Conservation (phyloP, 2,329 filamentous ascomycete species). For the Penicillium sclerotigenum region DNA sequence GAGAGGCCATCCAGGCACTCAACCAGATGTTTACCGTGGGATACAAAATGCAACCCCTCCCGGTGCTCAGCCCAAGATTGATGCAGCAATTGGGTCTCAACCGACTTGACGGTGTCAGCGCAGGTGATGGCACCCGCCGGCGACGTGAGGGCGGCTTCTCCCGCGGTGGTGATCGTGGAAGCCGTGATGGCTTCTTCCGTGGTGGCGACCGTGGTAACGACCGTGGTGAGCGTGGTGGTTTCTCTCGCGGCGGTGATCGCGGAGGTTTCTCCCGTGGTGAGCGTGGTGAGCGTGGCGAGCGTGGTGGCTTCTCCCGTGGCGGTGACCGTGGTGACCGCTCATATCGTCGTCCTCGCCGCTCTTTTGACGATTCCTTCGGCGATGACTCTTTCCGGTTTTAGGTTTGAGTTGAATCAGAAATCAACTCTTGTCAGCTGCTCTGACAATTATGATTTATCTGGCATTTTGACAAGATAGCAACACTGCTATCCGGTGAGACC, state of each 20-base stretch:
- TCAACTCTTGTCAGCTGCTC: not conserved
- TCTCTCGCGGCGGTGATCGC: conserved; percentile 1
- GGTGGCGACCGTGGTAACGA: not conserved
- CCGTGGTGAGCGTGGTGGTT: not conserved
- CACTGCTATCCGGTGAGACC: not conserved
- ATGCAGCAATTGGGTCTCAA: conserved; percentile 31
- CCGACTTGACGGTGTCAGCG: conserved; percentile 25
- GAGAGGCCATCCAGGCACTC: conserved; percentile 42
- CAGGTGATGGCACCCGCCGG: conserved; percentile 3
- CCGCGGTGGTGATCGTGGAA: not conserved
- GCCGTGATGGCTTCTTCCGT: not conserved
- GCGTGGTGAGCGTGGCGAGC: conserved; percentile 1
- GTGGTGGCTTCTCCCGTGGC: conserved; percentile 7
- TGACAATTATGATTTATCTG: not conserved
- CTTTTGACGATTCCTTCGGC: not conserved
- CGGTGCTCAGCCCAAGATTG: conserved; percentile 25
- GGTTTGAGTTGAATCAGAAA: not conserved
- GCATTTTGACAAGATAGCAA: not conserved
- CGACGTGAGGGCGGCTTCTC: conserved; percentile 3
- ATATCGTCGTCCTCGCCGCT: conserved; percentile 4
- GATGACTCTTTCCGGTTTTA: conserved; percentile 11
- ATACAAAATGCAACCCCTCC: conserved; percentile 47
- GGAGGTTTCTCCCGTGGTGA: conserved; percentile 1
- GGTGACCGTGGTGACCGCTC: conserved; percentile 4
- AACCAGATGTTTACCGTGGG: conserved; percentile 47